phyloP scores from a whole-genome alignment of 2,329 filamentous ascomycete species.

The Pezicula carpinea region DNA sequence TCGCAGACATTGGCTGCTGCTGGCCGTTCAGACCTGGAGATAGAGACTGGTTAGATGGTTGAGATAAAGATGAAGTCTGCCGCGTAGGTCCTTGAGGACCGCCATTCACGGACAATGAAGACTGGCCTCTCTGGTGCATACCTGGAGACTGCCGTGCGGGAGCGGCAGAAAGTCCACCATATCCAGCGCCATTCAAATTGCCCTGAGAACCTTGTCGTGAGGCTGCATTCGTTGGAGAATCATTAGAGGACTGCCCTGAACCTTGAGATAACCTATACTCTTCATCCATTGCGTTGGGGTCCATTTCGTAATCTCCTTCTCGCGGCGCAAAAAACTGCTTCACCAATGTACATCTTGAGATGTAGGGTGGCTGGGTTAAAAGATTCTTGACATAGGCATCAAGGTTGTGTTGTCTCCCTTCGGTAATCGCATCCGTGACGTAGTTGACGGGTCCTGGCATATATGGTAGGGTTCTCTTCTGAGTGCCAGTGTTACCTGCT shows the following conservation, averaged over 20 bases:
- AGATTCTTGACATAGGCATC: conserved; percentile 96
- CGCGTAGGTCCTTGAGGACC: conserved; percentile 19
- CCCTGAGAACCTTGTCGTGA: conserved; percentile 63
- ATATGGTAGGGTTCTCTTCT: conserved; percentile 82
- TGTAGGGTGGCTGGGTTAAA: conserved; percentile 76
- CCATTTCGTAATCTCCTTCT: conserved; percentile 90
- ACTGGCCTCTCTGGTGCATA: conserved; percentile 32
- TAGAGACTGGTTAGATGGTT: conserved; percentile 53
- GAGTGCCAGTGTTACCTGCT: conserved; percentile 76
- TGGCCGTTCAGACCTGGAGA: conserved; percentile 39
- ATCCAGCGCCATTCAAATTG: conserved; percentile 54
- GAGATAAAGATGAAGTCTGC: conserved; percentile 35
- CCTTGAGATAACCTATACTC: conserved; percentile 72
- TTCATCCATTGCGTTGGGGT: conserved; percentile 58
- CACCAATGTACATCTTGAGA: conserved; percentile 78
- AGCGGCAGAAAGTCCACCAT: conserved; percentile 49
- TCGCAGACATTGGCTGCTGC: conserved; percentile 39
- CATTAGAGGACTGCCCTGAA: conserved; percentile 62
- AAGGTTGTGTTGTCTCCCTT: conserved; percentile 85
- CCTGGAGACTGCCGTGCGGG: conserved; percentile 30
- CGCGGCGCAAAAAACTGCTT: conserved; percentile 87
- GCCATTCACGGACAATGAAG: conserved; percentile 26
- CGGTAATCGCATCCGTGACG: conserved; percentile 95
- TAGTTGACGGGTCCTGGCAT: conserved; percentile 98
- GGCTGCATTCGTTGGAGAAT: conserved; percentile 53